These are phyloP conservation scores for Trichomonas gallinae DNA, from an alignment of 208 protist genomes.

Conservation along the genomic window DNA sequence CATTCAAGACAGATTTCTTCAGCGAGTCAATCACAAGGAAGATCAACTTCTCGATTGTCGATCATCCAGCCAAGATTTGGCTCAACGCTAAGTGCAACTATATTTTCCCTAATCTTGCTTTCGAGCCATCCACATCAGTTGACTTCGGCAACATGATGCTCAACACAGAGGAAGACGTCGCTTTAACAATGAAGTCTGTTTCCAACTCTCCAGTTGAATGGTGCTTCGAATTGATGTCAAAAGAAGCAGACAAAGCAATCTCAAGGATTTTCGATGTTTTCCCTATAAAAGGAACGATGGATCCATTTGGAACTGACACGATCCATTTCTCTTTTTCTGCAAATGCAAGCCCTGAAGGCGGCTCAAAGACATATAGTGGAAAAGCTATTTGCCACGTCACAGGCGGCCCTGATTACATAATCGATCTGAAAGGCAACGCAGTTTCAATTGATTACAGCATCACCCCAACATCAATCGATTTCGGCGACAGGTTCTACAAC, in stretches of 20 bases:
- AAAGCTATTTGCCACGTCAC: not conserved
- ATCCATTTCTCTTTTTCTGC: not conserved
- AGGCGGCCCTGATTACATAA: not conserved
- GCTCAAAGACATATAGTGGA: not conserved
- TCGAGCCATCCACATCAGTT: not conserved
- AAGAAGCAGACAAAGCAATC: not conserved
- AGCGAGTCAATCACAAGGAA: not conserved
- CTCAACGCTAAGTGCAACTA: not conserved
- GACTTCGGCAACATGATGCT: not conserved
- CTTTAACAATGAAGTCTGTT: not conserved
- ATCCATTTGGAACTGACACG: not conserved
- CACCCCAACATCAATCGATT: not conserved
- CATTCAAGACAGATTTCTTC: constrained; percentile 1
- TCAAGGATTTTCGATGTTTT: not conserved
- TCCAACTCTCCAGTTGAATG: not conserved
- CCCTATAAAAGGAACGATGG: not conserved
- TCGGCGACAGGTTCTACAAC: not conserved
- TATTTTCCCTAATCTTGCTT: not conserved
- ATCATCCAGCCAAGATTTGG: not conserved
- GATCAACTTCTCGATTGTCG: not conserved
- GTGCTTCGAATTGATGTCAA: not conserved
- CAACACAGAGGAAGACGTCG: not conserved
- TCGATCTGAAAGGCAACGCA: not conserved
- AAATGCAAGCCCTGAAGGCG: not conserved
- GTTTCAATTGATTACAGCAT: not conserved